Evolutionary conservation across 441 rosid species (phyloP).

Genomic region (Corymbia calophylla): DNA sequence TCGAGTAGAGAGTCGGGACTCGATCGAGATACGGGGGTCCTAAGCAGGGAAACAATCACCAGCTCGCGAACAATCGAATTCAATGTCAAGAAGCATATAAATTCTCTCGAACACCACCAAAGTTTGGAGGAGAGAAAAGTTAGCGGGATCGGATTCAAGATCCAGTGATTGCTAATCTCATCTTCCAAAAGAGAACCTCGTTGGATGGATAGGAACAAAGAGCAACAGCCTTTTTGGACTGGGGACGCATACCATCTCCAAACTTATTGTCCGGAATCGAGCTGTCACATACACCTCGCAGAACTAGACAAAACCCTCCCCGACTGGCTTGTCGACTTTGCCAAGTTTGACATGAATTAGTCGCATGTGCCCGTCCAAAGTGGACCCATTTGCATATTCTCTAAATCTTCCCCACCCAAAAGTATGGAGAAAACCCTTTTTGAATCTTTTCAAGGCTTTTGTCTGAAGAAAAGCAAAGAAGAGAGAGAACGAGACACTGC

Average conservation of each 20-base stretch:
- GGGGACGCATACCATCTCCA: neutral
- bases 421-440: neutral
- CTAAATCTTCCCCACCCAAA: neutral
- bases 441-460: neutral
- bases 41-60: neutral
- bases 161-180: neutral
- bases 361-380: slow-evolving; percentile 7
- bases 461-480: neutral
- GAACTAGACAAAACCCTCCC: neutral
- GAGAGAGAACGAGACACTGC: neutral
- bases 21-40: neutral
- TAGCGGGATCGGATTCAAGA: neutral
- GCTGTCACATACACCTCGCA: neutral
- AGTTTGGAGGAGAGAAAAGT: neutral
- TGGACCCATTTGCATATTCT: neutral
- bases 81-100: neutral
- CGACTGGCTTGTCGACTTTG: slow-evolving; percentile 5
- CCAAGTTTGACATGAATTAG: neutral
- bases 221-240: slow-evolving; percentile 24
- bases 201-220: slow-evolving; percentile 31
- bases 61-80: neutral
- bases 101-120: neutral
- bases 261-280: slow-evolving; percentile 16
- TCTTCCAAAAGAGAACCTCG: slow-evolving; percentile 7
- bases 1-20: neutral